phyloP scores from a whole-genome alignment of 2,329 filamentous ascomycete species.

The Trichophyton rubrum region DNA sequence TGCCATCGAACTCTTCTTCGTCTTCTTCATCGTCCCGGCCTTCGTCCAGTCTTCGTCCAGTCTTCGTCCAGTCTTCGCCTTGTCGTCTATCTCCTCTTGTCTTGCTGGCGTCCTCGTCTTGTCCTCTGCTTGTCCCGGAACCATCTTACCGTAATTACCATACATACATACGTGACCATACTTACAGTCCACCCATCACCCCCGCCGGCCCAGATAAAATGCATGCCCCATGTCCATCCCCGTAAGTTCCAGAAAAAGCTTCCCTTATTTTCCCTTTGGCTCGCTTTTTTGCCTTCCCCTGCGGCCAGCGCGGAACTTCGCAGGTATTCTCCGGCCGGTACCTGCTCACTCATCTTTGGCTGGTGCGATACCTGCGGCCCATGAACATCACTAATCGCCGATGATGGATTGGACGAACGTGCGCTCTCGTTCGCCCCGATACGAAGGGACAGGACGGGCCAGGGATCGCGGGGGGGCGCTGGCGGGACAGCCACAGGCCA shows the following conservation, averaged over 20 bases:
- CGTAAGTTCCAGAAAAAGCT: conserved; percentile 5
- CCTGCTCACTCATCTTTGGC: no score
- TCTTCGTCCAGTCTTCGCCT: not conserved
- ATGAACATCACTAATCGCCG: not conserved
- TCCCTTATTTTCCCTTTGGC: not conserved
- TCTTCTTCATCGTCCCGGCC: not conserved
- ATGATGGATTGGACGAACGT: not conserved
- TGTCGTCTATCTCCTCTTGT: not conserved
- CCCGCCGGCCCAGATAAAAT: no score
- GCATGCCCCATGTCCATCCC: not conserved
- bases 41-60: not conserved
- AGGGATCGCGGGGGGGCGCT: not conserved
- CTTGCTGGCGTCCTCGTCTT: not conserved
- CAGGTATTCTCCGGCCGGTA: not conserved
- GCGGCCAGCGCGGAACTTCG: not conserved
- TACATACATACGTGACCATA: no score
- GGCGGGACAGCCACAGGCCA: no score
- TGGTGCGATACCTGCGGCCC: no score
- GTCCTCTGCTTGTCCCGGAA: no score
- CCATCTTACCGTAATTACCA: no score
- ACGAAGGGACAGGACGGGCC: not conserved
- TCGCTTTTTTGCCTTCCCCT: not conserved
- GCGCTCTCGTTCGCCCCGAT: not conserved
- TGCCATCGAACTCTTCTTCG: not conserved
- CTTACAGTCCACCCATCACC: no score